Conservation (phyloP, 306 rosid species). For the Clitoria ternatea region DNA sequence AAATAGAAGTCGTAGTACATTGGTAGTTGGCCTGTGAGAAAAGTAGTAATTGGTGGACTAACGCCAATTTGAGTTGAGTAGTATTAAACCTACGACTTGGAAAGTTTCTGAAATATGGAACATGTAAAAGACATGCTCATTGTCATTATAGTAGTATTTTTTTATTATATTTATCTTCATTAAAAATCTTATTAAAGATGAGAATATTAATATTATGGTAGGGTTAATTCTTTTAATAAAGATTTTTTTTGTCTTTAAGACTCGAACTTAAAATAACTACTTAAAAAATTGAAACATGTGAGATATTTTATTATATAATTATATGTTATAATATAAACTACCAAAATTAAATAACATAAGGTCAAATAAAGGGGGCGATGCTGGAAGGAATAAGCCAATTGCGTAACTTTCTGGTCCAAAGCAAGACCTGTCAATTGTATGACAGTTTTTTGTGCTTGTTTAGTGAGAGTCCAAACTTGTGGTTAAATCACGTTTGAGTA, state of each 20-base stretch:
- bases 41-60: not conserved
- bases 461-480: too few relatives aligned
- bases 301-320: too few relatives aligned
- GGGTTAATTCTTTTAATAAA: too few relatives aligned
- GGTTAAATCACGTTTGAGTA: too few relatives aligned
- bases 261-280: too few relatives aligned
- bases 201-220: too few relatives aligned
- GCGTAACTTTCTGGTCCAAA: not conserved
- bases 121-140: not conserved
- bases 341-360: not conserved
- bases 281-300: too few relatives aligned
- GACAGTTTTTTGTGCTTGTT: constrained; percentile 4
- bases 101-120: not conserved
- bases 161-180: too few relatives aligned
- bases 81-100: not conserved
- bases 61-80: not conserved
- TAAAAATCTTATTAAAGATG: too few relatives aligned
- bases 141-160: not conserved
- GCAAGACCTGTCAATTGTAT: not conserved
- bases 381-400: not conserved
- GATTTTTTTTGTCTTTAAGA: too few relatives aligned
- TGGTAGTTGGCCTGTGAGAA: not conserved
- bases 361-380: constrained; percentile 43
- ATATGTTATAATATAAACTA: too few relatives aligned
- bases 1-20: not conserved